Evolutionary conservation across 2,329 filamentous ascomycete genomes (phyloP), one percentile per base, ranked within the genome.

Genomic region (Colletotrichum australisinense): DNA sequence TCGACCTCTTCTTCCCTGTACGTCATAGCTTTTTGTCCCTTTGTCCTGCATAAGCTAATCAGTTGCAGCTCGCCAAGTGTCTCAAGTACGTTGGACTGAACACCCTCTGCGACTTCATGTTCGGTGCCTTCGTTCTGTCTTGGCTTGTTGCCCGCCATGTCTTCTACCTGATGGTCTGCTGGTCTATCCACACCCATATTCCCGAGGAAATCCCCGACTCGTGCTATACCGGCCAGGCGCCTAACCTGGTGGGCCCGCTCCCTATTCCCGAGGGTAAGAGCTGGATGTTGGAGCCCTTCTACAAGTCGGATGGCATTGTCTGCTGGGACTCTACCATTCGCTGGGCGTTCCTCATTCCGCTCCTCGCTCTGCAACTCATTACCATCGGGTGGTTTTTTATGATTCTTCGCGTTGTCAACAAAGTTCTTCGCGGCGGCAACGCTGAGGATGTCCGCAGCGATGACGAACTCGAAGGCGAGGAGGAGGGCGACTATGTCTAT

Each of bases 381-480:
- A 95, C 94, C 38, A 85, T 97, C 46, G 88, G 94, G 74, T 98
- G 97, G 97, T 97, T 98, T 79, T 88, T 87, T 75, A 93, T 98
- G 91, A 98, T 98, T 76, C 83, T 95, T 52, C 91, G 92, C 70
- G 94, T 99, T 2, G 95, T 95, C 26, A 88, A 93, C 75, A 92
- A 93, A 74, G 95, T 98, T 6, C 80, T 98, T 46, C 89, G 88
- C 63, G 95, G 96, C 38, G 90, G 88, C 49, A 87, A 90, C 38
- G 95, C 96, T 5, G 95, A 98, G 75, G 97, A 99, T 79, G 89
- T 91, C 22, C 91, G 97, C 69, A 97, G 94, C 75, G 96, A 98
- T 77, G 94, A 95, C 75, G 95, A 97, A 83, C 93, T 86, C 6
- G 94, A 92, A 26, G 92, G 89, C 3, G 89, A 93, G 73, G 91